These are phyloP conservation scores for Aschersonia sp. DNA, from an alignment of 2,329 filamentous ascomycete species.

Conservation along the genomic window DNA sequence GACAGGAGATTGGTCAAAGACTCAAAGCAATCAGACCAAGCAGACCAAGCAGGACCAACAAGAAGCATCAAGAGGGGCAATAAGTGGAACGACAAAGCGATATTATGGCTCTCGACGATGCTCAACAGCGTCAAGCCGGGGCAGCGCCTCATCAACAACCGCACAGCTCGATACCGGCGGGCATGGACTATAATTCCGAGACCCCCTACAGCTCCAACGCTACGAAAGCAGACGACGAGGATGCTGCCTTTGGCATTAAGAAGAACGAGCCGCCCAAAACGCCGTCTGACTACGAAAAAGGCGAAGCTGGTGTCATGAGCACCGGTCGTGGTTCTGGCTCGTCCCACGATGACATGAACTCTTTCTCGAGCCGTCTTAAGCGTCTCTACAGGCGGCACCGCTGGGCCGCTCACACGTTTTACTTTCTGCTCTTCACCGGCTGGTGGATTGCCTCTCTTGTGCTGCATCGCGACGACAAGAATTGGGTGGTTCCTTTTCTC, in stretches of 20 bases:
- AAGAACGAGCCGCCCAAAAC: slow-evolving; percentile 9
- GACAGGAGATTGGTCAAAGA: too few relatives aligned
- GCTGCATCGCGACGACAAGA: slow-evolving; percentile 55
- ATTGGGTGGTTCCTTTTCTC: slow-evolving; percentile 77
- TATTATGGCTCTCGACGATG: neutral
- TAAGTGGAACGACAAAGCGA: neutral
- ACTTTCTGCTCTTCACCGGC: slow-evolving; percentile 30
- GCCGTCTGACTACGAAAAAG: slow-evolving; percentile 25
- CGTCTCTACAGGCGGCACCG: slow-evolving; percentile 29
- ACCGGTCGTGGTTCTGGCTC: slow-evolving; percentile 12
- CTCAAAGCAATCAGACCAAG: too few relatives aligned
- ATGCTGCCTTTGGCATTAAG: slow-evolving; percentile 10
- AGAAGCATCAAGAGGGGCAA: too few relatives aligned
- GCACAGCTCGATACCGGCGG: slow-evolving; percentile 1
- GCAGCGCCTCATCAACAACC: neutral
- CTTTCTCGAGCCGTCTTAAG: slow-evolving; percentile 11
- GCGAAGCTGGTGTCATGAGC: slow-evolving; percentile 15
- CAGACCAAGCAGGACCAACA: too few relatives aligned
- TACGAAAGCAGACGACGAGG: slow-evolving; percentile 22
- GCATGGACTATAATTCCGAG: slow-evolving; percentile 14
- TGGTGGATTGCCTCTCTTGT: slow-evolving; percentile 71
- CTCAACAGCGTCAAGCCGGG: neutral
- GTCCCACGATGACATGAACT: slow-evolving; percentile 6
- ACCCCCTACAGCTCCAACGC: slow-evolving; percentile 21
- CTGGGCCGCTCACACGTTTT: slow-evolving; percentile 29